Percentiles rank a stretch among this genome's conserved stretches.
These are phyloP conservation scores for Lithohypha guttulata DNA, from an alignment of 2,329 filamentous ascomycete species.

Conservation along the genomic window DNA sequence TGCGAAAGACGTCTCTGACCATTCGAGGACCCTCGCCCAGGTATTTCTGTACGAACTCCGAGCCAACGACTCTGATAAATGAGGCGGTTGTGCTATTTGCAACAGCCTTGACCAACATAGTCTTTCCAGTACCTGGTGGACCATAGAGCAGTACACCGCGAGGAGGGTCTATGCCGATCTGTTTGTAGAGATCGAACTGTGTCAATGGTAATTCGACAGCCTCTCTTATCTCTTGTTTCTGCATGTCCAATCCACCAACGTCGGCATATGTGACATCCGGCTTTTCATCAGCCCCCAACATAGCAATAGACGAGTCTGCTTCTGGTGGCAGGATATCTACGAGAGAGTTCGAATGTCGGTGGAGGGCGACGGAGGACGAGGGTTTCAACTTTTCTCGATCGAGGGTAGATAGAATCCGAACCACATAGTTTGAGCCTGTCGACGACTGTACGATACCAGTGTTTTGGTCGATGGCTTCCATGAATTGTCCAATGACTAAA, in stretches of 20 bases:
- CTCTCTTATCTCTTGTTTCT: constrained; percentile 98
- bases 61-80: constrained; percentile 96
- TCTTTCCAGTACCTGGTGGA: constrained; percentile 91
- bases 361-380: constrained; percentile 91
- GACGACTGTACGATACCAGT: constrained; percentile 98
- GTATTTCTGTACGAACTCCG: constrained; percentile 98
- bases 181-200: constrained; percentile 97
- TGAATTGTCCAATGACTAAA: constrained; percentile 96
- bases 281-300: constrained; percentile 94
- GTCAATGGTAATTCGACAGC: constrained; percentile 93
- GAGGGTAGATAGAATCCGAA: constrained; percentile 93
- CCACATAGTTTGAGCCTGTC: constrained; percentile 97
- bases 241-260: constrained; percentile 96
- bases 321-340: constrained; percentile 98
- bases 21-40: constrained; percentile 94
- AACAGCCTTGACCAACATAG: constrained; percentile 95
- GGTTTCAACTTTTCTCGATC: constrained; percentile 97
- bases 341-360: constrained; percentile 95
- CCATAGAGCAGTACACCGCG: constrained; percentile 94
- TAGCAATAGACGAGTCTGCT: constrained; percentile 96
- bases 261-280: constrained; percentile 97
- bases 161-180: constrained; percentile 97
- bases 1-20: constrained; percentile 97
- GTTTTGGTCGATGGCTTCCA: constrained; percentile 99
- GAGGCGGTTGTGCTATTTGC: constrained; percentile 96